These are phyloP conservation scores for Gentiana dahurica DNA, from an alignment of 257 asterid genomes.

Conservation along the genomic window DNA sequence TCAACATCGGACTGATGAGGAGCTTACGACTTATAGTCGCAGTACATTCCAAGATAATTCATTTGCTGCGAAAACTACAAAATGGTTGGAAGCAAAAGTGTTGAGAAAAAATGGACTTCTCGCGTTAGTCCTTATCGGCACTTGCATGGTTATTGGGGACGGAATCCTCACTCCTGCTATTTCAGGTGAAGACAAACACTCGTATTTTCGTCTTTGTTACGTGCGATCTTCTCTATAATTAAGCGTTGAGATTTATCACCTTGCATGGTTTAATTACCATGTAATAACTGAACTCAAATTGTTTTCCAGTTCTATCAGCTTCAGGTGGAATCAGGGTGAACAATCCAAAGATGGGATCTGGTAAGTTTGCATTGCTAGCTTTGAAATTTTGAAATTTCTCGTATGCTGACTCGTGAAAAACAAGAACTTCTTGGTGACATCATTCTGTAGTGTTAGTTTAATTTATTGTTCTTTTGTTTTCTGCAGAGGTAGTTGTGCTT, in stretches of 20 bases:
- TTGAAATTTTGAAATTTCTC: background rate
- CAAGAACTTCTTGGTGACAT: background rate
- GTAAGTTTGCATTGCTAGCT: slow-evolving; percentile 27
- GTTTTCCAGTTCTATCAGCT: slow-evolving; percentile 77
- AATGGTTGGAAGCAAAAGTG: slow-evolving; percentile 71
- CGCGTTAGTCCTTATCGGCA: slow-evolving; percentile 67
- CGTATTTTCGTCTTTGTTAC: background rate
- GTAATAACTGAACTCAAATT: background rate
- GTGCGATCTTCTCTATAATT: too few relatives aligned
- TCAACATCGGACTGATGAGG: slow-evolving; percentile 97
- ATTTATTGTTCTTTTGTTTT: background rate
- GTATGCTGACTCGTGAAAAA: too few relatives aligned
- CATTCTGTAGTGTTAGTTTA: background rate
- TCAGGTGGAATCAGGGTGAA: slow-evolving; percentile 90
- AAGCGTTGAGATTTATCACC: too few relatives aligned
- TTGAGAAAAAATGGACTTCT: slow-evolving; percentile 72
- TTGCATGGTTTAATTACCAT: too few relatives aligned
- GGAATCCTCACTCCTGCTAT: slow-evolving; percentile 99
- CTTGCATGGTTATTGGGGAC: slow-evolving; percentile 96
- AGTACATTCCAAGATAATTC: slow-evolving; percentile 78
- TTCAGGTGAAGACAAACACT: slow-evolving; percentile 46
- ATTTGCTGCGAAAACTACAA: slow-evolving; percentile 83
- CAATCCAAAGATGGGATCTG: slow-evolving; percentile 74
- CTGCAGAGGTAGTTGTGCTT: slow-evolving; percentile 74
- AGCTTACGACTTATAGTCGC: slow-evolving; percentile 95